These are phyloP conservation scores for Tricholoma sp. DNA, from an alignment of 768 basidiomycete genomes.

Conservation along the genomic window DNA sequence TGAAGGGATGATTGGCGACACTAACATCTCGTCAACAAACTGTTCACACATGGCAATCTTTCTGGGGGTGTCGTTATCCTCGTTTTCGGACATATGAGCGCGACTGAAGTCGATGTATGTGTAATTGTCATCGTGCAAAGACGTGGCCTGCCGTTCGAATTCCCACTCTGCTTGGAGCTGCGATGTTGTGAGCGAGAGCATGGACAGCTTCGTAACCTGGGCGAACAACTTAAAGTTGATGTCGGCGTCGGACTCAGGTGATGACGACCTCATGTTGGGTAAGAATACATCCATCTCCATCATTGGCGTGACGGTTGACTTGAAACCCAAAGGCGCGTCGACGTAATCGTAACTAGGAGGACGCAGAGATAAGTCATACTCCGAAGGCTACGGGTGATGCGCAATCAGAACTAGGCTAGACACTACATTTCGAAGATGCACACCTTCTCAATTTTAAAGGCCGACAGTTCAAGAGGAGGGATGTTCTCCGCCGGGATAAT, in stretches of 20 bases:
- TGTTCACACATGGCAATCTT: not conserved
- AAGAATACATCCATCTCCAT: conserved; percentile 4
- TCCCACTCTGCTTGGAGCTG: conserved; percentile 1
- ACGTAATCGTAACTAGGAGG: conserved; percentile 15
- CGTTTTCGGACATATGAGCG: not conserved
- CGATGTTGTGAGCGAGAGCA: not conserved
- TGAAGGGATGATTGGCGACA: not conserved
- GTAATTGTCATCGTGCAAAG: not conserved
- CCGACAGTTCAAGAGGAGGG: conserved; percentile 17
- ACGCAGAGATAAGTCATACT: conserved; percentile 3
- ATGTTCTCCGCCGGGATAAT: conserved; percentile 20
- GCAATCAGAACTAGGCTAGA: not conserved
- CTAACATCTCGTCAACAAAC: not conserved
- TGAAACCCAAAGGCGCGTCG: conserved; percentile 13
- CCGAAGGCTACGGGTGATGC: not conserved
- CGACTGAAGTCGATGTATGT: not conserved
- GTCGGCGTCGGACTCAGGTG: conserved; percentile 1
- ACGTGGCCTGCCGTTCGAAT: not conserved
- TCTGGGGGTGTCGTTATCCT: not conserved
- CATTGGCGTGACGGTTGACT: not conserved
- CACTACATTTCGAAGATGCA: conserved; percentile 1
- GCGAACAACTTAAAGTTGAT: not conserved
- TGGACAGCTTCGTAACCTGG: not conserved
- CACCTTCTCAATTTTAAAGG: conserved; percentile 10
- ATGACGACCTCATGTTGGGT: not conserved